Percentiles rank a stretch among this genome's conserved stretches.
phyloP scores from a whole-genome alignment of 768 basidiomycete species.

The Suillus plorans region DNA sequence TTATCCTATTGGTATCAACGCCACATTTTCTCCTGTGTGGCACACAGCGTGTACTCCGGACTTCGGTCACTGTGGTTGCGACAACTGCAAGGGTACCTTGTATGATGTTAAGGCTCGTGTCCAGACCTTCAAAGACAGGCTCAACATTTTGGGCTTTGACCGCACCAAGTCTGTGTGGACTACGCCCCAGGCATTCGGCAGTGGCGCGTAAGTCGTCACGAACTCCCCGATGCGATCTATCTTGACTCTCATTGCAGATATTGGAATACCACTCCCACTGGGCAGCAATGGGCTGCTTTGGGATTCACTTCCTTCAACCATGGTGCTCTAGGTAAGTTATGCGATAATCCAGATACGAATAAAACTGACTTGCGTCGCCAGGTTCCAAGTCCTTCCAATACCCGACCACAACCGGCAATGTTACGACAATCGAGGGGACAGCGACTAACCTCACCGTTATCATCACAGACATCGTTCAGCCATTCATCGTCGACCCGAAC shows the following conservation, averaged over 20 bases:
- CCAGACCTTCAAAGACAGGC: slow-evolving; percentile 60
- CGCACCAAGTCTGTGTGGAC: slow-evolving; percentile 71
- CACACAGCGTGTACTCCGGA: slow-evolving; percentile 57
- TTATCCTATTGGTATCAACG: slow-evolving; percentile 50
- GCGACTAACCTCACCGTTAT: slow-evolving; percentile 8
- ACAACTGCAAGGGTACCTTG: slow-evolving; percentile 62
- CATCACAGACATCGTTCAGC: slow-evolving; percentile 12
- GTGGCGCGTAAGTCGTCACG: slow-evolving; percentile 29
- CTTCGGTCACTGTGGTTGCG: slow-evolving; percentile 76
- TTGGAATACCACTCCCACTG: slow-evolving; percentile 30
- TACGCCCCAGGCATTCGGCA: slow-evolving; percentile 77
- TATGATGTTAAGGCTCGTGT: slow-evolving; percentile 65
- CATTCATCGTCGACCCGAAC: slow-evolving; percentile 20
- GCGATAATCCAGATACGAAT: not conserved
- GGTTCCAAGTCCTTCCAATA: slow-evolving; percentile 30
- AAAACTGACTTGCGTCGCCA: slow-evolving; percentile 6
- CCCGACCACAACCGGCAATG: slow-evolving; percentile 21
- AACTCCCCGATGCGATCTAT: not conserved
- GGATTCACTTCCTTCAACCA: slow-evolving; percentile 25
- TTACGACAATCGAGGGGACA: slow-evolving; percentile 24
- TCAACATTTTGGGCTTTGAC: slow-evolving; percentile 63
- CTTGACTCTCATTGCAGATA: slow-evolving; percentile 19
- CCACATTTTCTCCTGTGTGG: slow-evolving; percentile 61
- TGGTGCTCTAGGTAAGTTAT: slow-evolving; percentile 22
- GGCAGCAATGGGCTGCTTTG: slow-evolving; percentile 27